These are phyloP conservation scores for Tetracladium setigerum DNA, from an alignment of 495 filamentous ascomycete species.

Conservation along the genomic window DNA sequence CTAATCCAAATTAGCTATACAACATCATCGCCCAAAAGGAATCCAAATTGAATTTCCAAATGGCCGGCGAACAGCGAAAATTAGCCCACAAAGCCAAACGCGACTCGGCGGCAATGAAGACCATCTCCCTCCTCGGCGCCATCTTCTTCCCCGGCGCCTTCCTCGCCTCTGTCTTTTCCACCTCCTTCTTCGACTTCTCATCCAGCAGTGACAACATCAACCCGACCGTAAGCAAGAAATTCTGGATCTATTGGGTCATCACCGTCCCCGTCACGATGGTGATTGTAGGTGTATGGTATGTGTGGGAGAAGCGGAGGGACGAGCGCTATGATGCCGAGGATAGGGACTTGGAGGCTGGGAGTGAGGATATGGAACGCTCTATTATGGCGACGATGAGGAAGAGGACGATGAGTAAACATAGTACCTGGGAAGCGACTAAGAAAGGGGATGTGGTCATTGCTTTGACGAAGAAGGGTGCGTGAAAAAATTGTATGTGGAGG, in stretches of 20 bases:
- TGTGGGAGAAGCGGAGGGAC: conserved; percentile 39
- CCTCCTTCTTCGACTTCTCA: conserved; percentile 49
- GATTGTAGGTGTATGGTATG: conserved; percentile 38
- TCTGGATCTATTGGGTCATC: conserved; percentile 50
- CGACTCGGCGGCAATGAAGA: conserved; percentile 49
- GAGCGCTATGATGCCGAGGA: conserved; percentile 37
- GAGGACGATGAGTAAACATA: conserved; percentile 42
- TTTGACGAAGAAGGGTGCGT: too few species aligned
- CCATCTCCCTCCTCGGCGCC: conserved; percentile 45
- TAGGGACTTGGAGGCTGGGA: conserved; percentile 38
- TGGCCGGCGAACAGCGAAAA: conserved; percentile 47
- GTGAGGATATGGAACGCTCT: conserved; percentile 44
- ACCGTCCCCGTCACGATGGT: conserved; percentile 40
- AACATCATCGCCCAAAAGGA: conserved; percentile 53
- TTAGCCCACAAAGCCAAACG: conserved; percentile 48
- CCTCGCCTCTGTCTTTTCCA: conserved; percentile 46
- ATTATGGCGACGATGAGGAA: conserved; percentile 45
- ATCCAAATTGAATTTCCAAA: conserved; percentile 46
- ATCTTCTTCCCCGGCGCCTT: conserved; percentile 48
- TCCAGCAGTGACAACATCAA: background rate
- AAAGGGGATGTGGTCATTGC: background rate
- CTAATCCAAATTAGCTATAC: conserved; percentile 31
- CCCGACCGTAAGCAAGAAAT: conserved; percentile 28
- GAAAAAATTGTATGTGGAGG: too few species aligned
- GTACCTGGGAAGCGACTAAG: conserved; percentile 30